phyloP scores from a whole-genome alignment of 2,329 filamentous ascomycete species.

The Canariomyces notabilis region DNA sequence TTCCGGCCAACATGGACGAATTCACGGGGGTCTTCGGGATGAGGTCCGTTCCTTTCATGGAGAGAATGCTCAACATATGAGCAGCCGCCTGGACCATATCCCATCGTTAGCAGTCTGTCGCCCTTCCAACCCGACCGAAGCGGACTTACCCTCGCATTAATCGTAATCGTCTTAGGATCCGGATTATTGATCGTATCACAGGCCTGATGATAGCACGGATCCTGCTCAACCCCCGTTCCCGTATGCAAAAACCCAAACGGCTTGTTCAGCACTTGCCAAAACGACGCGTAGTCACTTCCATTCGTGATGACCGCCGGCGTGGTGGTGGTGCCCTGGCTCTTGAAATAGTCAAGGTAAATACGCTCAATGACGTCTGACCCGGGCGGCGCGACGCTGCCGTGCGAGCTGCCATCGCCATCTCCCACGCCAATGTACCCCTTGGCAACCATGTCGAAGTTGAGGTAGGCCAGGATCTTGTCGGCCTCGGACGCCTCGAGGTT shows the following conservation, averaged over 20 bases:
- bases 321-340: constrained; percentile 24
- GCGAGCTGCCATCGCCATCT: constrained; percentile 28
- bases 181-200: constrained; percentile 33
- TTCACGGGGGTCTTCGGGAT: constrained; percentile 30
- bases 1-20: constrained; percentile 21
- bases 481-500: constrained; percentile 25
- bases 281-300: constrained; percentile 25
- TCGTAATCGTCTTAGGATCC: constrained; percentile 29
- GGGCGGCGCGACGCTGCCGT: constrained; percentile 13
- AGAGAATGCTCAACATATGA: constrained; percentile 30
- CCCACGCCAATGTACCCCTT: constrained; percentile 32
- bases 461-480: constrained; percentile 29
- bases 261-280: constrained; percentile 32
- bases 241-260: constrained; percentile 35
- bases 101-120: neutral
- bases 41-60: constrained; percentile 28
- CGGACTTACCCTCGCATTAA: constrained; percentile 29
- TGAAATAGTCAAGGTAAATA: constrained; percentile 30
- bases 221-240: constrained; percentile 24
- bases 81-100: constrained; percentile 28
- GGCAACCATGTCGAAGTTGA: constrained; percentile 36
- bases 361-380: constrained; percentile 32
- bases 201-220: constrained; percentile 34
- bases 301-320: constrained; percentile 30
- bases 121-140: too few relatives aligned